These are phyloP conservation scores for Tetracladium marchalianum DNA, from an alignment of 495 filamentous ascomycete species.

Conservation along the genomic window DNA sequence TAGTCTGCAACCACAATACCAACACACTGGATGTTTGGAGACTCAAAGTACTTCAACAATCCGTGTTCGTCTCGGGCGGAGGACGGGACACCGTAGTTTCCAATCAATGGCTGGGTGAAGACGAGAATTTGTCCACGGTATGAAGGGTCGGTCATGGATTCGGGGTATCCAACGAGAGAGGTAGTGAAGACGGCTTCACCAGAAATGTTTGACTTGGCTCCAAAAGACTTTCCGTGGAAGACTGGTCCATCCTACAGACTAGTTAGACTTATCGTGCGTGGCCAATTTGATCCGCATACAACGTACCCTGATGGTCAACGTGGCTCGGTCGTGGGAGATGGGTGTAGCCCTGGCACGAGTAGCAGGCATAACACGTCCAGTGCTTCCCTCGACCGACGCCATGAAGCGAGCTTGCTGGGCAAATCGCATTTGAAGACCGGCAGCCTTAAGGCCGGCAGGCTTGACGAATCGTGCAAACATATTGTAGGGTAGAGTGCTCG, in stretches of 20 bases:
- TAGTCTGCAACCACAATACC: constrained; percentile 94
- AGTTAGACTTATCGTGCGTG: constrained; percentile 2
- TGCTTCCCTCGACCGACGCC: constrained; percentile 62
- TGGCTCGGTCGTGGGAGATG: constrained; percentile 64
- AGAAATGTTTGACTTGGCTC: constrained; percentile 82
- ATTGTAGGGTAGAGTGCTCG: constrained; percentile 21
- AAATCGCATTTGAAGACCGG: constrained; percentile 19
- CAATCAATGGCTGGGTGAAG: constrained; percentile 97
- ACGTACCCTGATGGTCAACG: constrained; percentile 83
- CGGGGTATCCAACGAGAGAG: constrained; percentile 88
- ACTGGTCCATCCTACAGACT: constrained; percentile 65
- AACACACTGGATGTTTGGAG: constrained; percentile 89
- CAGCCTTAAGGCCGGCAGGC: constrained; percentile 39
- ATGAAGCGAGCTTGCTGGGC: constrained; percentile 48
- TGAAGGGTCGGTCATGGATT: constrained; percentile 96
- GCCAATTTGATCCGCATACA: not conserved
- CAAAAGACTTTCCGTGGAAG: constrained; percentile 88
- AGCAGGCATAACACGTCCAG: constrained; percentile 44
- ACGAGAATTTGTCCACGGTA: constrained; percentile 98
- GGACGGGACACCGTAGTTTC: constrained; percentile 93
- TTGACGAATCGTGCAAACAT: constrained; percentile 66
- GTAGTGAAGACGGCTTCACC: constrained; percentile 95
- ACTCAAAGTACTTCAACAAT: constrained; percentile 88
- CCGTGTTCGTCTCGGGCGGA: constrained; percentile 64
- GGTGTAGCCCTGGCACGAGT: constrained; percentile 39